Evolutionary conservation across 768 basidiomycete genomes (phyloP), one percentile per base, ranked within the genome.

Genomic region (Holtermanniella nyarrowii): DNA sequence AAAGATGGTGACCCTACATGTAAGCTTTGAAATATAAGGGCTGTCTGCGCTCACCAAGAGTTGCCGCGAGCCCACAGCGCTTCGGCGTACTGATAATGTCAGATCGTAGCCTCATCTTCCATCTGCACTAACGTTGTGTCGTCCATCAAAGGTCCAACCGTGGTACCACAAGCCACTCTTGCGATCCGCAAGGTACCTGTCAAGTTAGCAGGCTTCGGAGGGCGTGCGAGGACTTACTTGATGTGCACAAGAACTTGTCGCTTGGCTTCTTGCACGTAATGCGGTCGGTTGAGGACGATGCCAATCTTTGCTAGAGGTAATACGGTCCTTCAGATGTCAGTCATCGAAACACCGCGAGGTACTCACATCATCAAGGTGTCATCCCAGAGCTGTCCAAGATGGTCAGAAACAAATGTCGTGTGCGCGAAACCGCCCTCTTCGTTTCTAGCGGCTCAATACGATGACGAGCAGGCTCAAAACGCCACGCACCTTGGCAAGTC

Each of bases 321-420:
- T 13, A 80, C 78, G 22, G 74, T 72, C 78, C n/a, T n/a, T n/a
- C n/a, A n/a, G n/a, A n/a, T n/a, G n/a, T n/a, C n/a, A n/a, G n/a
- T n/a, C n/a, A n/a, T n/a, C n/a, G n/a, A n/a, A n/a, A n/a, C n/a
- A n/a, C n/a, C n/a, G n/a, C n/a, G n/a, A n/a, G n/a, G n/a, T n/a
- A n/a, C n/a, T n/a, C n/a, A n/a, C n/a, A 80, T 80, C 77, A 79
- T 78, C 53, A 79, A 65, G 1, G 78, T 80, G 62, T 81, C 79
- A 60, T 80, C 78, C 78, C 79, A 79, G 4, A 79, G 60, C 53
- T 79, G 77, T 52, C 78, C 74, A 55, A 71, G 46, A 60, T 78
- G 74, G 41, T 69, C 66, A 21, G 63, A 66, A 24, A 73, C 62
- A 59, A 75, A 77, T 12, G 77, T 78, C 50, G 75, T 77, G 26